Percentiles rank a stretch among this genome's conserved stretches.
Conservation (phyloP, 176 grass and related monocot species). For the Luzula sylvatica region DNA sequence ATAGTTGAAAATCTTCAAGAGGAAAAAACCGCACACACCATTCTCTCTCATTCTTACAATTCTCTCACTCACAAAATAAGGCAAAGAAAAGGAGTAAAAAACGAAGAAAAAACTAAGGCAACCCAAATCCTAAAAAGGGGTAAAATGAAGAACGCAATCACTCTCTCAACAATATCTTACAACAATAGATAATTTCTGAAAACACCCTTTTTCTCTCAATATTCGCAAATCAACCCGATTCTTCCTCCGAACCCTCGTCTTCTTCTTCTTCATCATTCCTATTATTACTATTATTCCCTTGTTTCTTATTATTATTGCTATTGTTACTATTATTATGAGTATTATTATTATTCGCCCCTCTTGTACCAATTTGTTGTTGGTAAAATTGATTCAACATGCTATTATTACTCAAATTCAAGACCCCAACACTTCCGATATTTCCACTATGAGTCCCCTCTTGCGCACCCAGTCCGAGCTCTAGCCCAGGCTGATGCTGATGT, state of each 20-base stretch:
- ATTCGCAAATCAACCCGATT: conserved; percentile 16
- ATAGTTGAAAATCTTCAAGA: conserved; percentile 15
- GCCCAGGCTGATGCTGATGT: conserved; percentile 24
- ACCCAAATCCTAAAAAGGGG: conserved; percentile 15
- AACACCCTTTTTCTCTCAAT: neutral
- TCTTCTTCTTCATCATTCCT: conserved; percentile 5
- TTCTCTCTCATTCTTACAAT: conserved; percentile 10
- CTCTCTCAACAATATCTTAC: conserved; percentile 20
- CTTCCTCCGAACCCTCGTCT: conserved; percentile 14
- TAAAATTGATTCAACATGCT: conserved; percentile 18
- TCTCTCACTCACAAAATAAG: conserved; percentile 14
- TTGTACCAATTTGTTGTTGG: conserved; percentile 19
- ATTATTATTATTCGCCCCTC: conserved; percentile 4
- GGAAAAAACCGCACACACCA: too few relatives aligned
- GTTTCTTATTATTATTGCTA: conserved; percentile 11
- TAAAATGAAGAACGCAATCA: neutral
- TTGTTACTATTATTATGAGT: conserved; percentile 1
- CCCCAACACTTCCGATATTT: conserved; percentile 5
- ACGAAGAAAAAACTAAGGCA: neutral
- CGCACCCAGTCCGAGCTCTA: conserved; percentile 29
- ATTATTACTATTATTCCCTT: neutral
- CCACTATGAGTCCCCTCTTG: conserved; percentile 15
- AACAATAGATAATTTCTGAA: conserved; percentile 7
- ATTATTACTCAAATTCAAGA: conserved; percentile 21
- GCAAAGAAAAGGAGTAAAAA: conserved; percentile 8